phyloP scores from a whole-genome alignment of 176 grass and related monocot genomes.

The Chrysopogon serrulatus region DNA sequence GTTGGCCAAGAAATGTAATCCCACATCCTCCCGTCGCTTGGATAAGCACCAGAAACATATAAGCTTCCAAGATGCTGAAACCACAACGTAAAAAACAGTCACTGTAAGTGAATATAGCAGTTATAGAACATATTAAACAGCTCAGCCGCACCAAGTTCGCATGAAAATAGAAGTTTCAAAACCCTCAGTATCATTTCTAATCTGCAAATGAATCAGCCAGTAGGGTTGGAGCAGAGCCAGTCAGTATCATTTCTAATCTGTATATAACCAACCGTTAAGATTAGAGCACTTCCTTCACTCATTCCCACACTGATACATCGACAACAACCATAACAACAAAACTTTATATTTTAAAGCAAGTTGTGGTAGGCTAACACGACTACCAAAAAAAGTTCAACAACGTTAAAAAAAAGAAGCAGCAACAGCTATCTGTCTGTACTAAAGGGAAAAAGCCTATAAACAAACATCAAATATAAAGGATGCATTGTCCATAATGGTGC shows the following conservation, averaged over 20 bases:
- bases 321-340: neutral
- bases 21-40: neutral
- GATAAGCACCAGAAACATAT: constrained; percentile 1
- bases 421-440: too few relatives aligned
- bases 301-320: neutral
- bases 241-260: neutral
- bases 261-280: neutral
- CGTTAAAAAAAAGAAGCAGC: neutral
- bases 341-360: neutral
- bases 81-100: neutral
- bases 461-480: neutral
- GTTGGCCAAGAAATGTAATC: neutral
- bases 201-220: neutral
- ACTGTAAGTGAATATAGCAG: neutral
- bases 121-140: neutral
- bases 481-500: neutral
- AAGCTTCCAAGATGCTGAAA: neutral
- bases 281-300: too few relatives aligned
- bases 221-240: neutral
- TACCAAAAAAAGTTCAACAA: neutral
- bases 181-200: neutral
- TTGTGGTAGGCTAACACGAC: neutral
- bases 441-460: neutral
- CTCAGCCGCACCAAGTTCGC: neutral
- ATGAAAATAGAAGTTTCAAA: neutral